Conservation (phyloP, 2,329 filamentous ascomycete genomes). For the Neurospora crassa region DNA sequence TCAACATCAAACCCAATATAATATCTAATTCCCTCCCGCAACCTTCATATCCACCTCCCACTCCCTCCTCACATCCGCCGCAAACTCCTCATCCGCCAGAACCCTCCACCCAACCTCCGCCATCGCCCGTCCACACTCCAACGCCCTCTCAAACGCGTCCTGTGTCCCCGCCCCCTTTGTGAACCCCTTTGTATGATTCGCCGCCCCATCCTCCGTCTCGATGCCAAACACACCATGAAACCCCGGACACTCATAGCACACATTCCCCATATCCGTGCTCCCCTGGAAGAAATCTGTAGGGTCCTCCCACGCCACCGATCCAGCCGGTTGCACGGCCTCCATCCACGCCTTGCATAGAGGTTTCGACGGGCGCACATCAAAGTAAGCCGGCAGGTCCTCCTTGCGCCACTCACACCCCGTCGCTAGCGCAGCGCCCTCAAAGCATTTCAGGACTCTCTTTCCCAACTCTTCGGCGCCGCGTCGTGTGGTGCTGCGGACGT, state of each 20-base stretch:
- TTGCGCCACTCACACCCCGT: conserved; percentile 23
- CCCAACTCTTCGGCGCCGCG: conserved; percentile 24
- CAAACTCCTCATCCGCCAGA: conserved; percentile 17
- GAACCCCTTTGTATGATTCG: conserved; percentile 34
- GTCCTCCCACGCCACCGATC: conserved; percentile 16
- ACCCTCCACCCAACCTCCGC: conserved; percentile 24
- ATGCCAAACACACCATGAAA: conserved; percentile 35
- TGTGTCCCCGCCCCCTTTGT: conserved; percentile 28
- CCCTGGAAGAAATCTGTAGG: conserved; percentile 23
- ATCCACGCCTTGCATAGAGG: conserved; percentile 16
- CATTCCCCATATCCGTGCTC: conserved; percentile 31
- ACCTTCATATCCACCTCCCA: conserved; percentile 25
- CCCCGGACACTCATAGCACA: conserved; percentile 33
- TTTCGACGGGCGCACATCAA: conserved; percentile 10
- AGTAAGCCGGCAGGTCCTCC: conserved; percentile 23
- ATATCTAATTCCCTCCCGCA: conserved; percentile 15
- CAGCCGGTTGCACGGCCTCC: conserved; percentile 10
- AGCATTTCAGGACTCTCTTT: conserved; percentile 23
- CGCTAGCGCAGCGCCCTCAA: conserved; percentile 26
- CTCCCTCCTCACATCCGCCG: conserved; percentile 14
- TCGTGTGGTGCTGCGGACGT: conserved; percentile 31
- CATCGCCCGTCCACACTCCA: conserved; percentile 26
- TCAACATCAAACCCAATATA: background rate
- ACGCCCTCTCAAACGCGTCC: conserved; percentile 25
- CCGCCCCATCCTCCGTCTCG: conserved; percentile 22